Evolutionary conservation across 768 basidiomycete genomes (phyloP), one percentile per base, ranked within the genome.

Genomic region (Podaxis mareebaensis): DNA sequence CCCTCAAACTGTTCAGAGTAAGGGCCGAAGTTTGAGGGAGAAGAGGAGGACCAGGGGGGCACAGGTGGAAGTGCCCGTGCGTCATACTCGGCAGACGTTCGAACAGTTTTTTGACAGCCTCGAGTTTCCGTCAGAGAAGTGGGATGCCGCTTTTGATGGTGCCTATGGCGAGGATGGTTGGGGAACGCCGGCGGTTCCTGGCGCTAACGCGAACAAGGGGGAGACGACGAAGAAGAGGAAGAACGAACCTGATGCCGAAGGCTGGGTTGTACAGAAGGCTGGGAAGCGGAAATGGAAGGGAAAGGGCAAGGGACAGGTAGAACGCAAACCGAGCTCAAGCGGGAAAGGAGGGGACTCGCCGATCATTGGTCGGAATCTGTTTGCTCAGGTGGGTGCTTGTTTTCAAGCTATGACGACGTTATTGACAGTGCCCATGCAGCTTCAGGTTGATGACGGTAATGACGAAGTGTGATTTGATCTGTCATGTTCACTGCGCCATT

Each of bases 51-150:
- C 26, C 5, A 63, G 33, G 24, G 20, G 6, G 36, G 51, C 38
- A n/a, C 12, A 22, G 3, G 6, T 12, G 13, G 36, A 52, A n/a
- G 10, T 12, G 10, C 40, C 17, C 11, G 22, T 20, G 52, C 28
- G 26, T 7, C 52, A 22, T 7, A 22, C 20, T 1, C 38, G 52
- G 4, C 54, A 13, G 36, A 63, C 61, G 1, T 63, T 49, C 17
- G 61, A 48, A 17, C 54, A 63, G 30, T 63, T 63, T n/a, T 57
- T 63, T 20, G 54, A 63, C 12, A 20, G 44, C n/a, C 26, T 63
- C 15, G 61, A 49, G 10, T 30, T 56, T 11, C 46, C 30, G 24
- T 15, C 52, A 4, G 52, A 42, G 13, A 26, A n/a, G 1, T 63
- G 61, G 54, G 55, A 22, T 56, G n/a, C n/a, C 4, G 22, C 10